Evolutionary conservation across 805 yeast species (phyloP), one percentile per base, ranked within the genome.

Genomic region (Spathaspora hagerdaliae): DNA sequence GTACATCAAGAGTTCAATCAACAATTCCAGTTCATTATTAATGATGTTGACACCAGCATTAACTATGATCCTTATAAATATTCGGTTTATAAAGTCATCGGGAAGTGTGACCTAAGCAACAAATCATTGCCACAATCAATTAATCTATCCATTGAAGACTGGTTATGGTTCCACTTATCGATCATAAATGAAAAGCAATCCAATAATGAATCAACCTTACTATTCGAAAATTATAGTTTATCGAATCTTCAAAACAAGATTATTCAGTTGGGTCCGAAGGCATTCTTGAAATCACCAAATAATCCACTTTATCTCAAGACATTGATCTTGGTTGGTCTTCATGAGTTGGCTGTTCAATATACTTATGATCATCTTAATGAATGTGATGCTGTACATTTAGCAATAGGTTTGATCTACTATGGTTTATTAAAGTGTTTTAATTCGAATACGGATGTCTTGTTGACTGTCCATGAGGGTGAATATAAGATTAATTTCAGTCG

Each of bases 131-230:
- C 95, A 33, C 63, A 82, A n/a, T 71, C 78, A 34, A 79, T 92
- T 29, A 78, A 85, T 34, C 66, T 82, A 33, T 87, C 95, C 47
- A 79, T 91, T 40, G 98, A 92, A 64, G 98, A 92, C 67, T 92
- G 98, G 98, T 64, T 92, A 41, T 92, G 99, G 99, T 80, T 87
- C 60, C 97, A 94, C 64, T 74, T 94, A 46, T 76, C 82, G 64
- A 73, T 92, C 27, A 80, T 87, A 12, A 79, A 82, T 45, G 92
- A 87, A 56, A 52, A 53, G 44, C 41, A 48, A 13, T 51, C 44
- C n/a, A 60, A 83, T 13, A 78, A 81, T 47, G 73, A 65, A 13
- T 73, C 69, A 27, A 79, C 73, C 41, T 78, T 85, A 32, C 68
- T 82, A 9, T 81, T 79, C 58, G 96, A 88, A 55, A 75, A 78